Evolutionary conservation across 306 rosid genomes (phyloP).

Genomic region (Canavalia gladiata): DNA sequence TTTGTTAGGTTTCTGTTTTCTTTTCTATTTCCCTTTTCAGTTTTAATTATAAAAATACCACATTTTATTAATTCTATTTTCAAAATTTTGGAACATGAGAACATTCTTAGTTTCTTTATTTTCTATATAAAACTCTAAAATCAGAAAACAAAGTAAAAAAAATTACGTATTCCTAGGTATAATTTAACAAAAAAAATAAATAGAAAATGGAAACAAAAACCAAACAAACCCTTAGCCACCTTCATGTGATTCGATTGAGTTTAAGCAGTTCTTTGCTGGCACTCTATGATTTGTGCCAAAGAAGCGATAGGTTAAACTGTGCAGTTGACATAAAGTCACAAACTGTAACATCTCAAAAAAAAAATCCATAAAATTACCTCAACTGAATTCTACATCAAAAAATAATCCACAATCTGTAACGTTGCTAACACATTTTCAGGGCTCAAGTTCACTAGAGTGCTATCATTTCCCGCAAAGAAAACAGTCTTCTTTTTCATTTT

Average conservation of each 20-base stretch:
- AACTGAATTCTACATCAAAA: conserved; percentile 54
- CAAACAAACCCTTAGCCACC: neutral
- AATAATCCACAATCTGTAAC: conserved; percentile 48
- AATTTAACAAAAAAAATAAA: too few relatives aligned
- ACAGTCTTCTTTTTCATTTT: neutral
- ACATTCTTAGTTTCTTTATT: too few relatives aligned
- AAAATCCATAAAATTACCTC: conserved; percentile 32
- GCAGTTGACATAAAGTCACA: neutral
- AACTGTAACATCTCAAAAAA: neutral
- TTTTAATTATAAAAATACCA: too few relatives aligned
- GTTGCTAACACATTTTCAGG: conserved; percentile 40
- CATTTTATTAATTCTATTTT: too few relatives aligned
- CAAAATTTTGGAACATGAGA: too few relatives aligned
- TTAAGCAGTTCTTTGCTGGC: neutral
- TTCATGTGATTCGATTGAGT: neutral
- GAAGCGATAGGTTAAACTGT: neutral
- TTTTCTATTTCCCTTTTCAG: too few relatives aligned
- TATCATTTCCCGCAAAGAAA: conserved; percentile 57
- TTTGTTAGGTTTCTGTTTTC: too few relatives aligned
- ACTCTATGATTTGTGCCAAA: neutral
- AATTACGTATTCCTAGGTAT: too few relatives aligned
- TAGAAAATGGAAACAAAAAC: too few relatives aligned
- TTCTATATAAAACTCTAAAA: too few relatives aligned
- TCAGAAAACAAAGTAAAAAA: too few relatives aligned
- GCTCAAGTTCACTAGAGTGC: conserved; percentile 56